A percentile compares a stretch with the other conserved stretches of the same genome.
phyloP scores from a whole-genome alignment of 225 moss, liverwort and hornwort species.

The Ulota crispa region DNA sequence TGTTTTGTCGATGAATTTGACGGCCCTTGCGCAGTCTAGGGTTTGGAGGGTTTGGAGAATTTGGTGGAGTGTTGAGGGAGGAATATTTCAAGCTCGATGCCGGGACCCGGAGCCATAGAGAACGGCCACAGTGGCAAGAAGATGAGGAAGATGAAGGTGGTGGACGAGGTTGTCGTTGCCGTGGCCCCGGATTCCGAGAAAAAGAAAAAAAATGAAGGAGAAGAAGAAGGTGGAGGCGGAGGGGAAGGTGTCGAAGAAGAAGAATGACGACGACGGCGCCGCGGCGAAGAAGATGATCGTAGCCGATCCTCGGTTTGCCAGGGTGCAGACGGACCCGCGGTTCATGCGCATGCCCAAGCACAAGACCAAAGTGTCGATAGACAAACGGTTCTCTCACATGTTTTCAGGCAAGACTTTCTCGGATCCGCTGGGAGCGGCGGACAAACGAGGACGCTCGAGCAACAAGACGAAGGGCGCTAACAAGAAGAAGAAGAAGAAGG shows the following conservation, averaged over 20 bases:
- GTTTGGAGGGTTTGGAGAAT: conserved; percentile 14
- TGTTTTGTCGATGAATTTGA: neutral
- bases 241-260: conserved; percentile 35
- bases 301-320: conserved; percentile 72
- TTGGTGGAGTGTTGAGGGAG: neutral
- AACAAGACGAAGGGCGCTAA: conserved; percentile 51
- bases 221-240: conserved; percentile 23
- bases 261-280: too few species aligned
- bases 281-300: too few species aligned
- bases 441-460: conserved; percentile 65
- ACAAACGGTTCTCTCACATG: conserved; percentile 80
- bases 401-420: conserved; percentile 76
- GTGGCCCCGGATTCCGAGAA: conserved; percentile 45
- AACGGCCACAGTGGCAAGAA: conserved; percentile 55
- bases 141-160: conserved; percentile 56
- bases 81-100: neutral
- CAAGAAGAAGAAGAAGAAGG: conserved; percentile 63
- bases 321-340: conserved; percentile 81
- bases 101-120: conserved; percentile 41
- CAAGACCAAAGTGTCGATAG: conserved; percentile 78
- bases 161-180: conserved; percentile 28
- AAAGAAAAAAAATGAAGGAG: conserved; percentile 49
- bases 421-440: conserved; percentile 56
- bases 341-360: conserved; percentile 84
- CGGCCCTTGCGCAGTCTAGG: neutral